These are phyloP conservation scores for Chamaecyparis obtusa DNA, from an alignment of 75 land plant genomes.

Conservation along the genomic window DNA sequence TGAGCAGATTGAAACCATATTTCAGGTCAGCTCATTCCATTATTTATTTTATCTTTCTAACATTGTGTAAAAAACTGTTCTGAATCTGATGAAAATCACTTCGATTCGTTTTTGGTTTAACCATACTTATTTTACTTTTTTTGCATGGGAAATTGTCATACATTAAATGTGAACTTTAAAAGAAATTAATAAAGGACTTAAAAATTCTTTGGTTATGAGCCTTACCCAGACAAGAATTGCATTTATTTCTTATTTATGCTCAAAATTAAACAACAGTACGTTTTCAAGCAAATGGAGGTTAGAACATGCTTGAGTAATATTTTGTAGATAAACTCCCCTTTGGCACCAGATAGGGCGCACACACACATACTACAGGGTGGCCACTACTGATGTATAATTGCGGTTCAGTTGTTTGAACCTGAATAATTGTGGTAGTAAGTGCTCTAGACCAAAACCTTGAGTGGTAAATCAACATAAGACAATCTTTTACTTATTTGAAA, in stretches of 20 bases:
- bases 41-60: background rate
- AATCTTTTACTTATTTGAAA: no score
- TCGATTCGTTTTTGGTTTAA: background rate
- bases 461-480: no score
- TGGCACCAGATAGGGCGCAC: no score
- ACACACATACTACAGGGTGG: no score
- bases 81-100: background rate
- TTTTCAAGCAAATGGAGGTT: background rate
- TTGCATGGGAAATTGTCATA: background rate
- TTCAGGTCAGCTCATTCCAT: conserved; percentile 48
- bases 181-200: background rate
- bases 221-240: background rate
- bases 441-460: background rate
- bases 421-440: background rate
- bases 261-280: background rate
- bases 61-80: background rate
- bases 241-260: background rate
- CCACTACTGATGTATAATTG: no score
- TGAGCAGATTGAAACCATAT: conserved; percentile 84
- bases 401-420: background rate
- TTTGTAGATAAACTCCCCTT: background rate
- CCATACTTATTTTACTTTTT: background rate
- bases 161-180: background rate
- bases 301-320: background rate
- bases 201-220: background rate